Conservation (phyloP, 768 basidiomycete genomes). For the Trametes elegans region DNA sequence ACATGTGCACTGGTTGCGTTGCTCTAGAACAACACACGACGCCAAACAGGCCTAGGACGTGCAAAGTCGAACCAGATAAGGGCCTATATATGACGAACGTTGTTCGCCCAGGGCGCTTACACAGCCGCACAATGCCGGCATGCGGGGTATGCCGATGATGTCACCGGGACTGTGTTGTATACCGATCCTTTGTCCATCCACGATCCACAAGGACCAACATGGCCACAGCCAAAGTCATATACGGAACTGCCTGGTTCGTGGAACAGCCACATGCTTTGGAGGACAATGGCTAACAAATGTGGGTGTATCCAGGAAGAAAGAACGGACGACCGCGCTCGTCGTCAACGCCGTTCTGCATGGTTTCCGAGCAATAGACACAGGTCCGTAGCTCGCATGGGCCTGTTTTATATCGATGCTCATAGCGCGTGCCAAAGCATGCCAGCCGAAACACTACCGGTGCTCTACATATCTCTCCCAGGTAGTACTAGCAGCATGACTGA, state of each 20-base stretch:
- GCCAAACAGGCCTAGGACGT: no score
- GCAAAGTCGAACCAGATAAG: no score
- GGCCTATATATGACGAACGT: no score
- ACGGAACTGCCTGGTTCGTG: conserved; percentile 41
- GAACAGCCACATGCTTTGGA: not conserved
- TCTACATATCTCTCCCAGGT: not conserved
- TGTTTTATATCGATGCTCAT: conserved; percentile 70
- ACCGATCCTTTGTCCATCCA: no score
- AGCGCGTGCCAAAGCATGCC: conserved; percentile 46
- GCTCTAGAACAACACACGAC: no score
- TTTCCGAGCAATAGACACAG: conserved; percentile 84
- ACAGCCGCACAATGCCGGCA: no score
- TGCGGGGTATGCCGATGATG: no score
- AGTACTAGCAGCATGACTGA: not conserved
- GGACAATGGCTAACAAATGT: not conserved
- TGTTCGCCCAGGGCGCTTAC: no score
- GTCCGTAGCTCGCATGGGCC: conserved; percentile 47
- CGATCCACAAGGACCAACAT: not conserved
- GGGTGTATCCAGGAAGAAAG: conserved; percentile 74
- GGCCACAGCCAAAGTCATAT: conserved; percentile 31
- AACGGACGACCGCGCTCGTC: conserved; percentile 64
- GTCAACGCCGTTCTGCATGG: conserved; percentile 70
- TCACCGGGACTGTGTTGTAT: no score
- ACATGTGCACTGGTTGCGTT: no score
- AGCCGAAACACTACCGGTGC: conserved; percentile 72